Evolutionary conservation across 2,329 filamentous ascomycete genomes (phyloP).

Genomic region (Penicillium sp.): DNA sequence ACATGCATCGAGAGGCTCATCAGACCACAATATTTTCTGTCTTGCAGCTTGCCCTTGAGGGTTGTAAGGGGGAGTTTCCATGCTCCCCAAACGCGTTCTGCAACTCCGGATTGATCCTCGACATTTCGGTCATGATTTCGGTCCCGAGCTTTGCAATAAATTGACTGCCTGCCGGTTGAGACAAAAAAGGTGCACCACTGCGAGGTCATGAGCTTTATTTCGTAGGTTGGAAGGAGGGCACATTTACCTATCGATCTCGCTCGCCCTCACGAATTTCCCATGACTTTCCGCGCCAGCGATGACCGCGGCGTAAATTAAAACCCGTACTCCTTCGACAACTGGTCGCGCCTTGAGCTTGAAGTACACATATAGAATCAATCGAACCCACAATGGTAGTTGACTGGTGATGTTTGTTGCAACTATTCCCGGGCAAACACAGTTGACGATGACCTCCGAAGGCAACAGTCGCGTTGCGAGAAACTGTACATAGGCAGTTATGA

Average conservation of each 20-base stretch:
- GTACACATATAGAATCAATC: slow-evolving; percentile 5
- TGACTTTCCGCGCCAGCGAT: slow-evolving; percentile 9
- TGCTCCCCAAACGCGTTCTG: background rate
- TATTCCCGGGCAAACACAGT: slow-evolving; percentile 15
- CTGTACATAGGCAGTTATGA: slow-evolving; percentile 14
- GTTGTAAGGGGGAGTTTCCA: too few relatives aligned
- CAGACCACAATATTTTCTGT: background rate
- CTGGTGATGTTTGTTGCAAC: slow-evolving; percentile 8
- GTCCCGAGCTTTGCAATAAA: slow-evolving; percentile 4
- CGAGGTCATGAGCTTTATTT: background rate
- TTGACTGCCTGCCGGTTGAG: background rate
- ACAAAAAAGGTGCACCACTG: background rate
- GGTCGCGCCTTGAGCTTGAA: background rate
- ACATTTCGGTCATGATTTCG: background rate
- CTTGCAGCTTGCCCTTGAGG: background rate
- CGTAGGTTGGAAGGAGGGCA: too few relatives aligned
- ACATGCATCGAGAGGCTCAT: too few relatives aligned
- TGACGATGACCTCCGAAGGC: slow-evolving; percentile 13
- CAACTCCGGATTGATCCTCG: background rate
- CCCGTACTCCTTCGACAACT: slow-evolving; percentile 4
- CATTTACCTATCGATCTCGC: background rate
- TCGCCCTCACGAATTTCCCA: slow-evolving; percentile 5
- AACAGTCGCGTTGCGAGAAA: slow-evolving; percentile 7
- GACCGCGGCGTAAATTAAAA: slow-evolving; percentile 9
- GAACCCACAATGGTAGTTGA: slow-evolving; percentile 7